These are phyloP conservation scores for Heliamphora exappendiculata DNA, from an alignment of 148 eudicot species.

Conservation along the genomic window DNA sequence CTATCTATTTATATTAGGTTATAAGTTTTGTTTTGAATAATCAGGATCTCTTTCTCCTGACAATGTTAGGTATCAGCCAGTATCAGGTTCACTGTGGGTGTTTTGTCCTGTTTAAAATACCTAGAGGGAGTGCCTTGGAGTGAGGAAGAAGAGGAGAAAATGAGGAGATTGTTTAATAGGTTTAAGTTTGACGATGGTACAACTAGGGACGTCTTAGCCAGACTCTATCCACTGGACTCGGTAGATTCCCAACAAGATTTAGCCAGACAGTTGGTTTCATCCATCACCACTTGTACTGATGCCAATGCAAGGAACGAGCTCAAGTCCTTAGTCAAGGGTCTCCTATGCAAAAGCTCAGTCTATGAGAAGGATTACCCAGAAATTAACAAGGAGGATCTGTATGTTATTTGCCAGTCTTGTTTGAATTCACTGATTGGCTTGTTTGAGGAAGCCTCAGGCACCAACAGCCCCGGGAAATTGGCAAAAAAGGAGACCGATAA, in stretches of 20 bases:
- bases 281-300: slow-evolving; percentile 53
- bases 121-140: slow-evolving; percentile 96
- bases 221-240: slow-evolving; percentile 44
- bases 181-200: slow-evolving; percentile 48
- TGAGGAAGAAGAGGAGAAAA: slow-evolving; percentile 94
- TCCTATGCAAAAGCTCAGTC: slow-evolving; percentile 68
- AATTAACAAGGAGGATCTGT: slow-evolving; percentile 60
- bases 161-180: slow-evolving; percentile 52
- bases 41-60: neutral
- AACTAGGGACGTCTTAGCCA: slow-evolving; percentile 48
- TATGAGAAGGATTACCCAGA: slow-evolving; percentile 57
- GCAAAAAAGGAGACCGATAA: slow-evolving; percentile 27
- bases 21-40: neutral
- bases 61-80: slow-evolving; percentile 62
- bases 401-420: slow-evolving; percentile 53
- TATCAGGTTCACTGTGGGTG: slow-evolving; percentile 60
- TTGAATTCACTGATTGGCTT: slow-evolving; percentile 38
- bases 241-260: slow-evolving; percentile 44
- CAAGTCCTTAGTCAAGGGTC: slow-evolving; percentile 72
- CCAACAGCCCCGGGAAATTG: slow-evolving; percentile 13
- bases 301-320: slow-evolving; percentile 74
- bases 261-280: slow-evolving; percentile 54
- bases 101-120: slow-evolving; percentile 72
- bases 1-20: neutral
- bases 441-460: slow-evolving; percentile 49